phyloP scores from a whole-genome alignment of 257 asterid genomes.

The Plantago ovata region DNA sequence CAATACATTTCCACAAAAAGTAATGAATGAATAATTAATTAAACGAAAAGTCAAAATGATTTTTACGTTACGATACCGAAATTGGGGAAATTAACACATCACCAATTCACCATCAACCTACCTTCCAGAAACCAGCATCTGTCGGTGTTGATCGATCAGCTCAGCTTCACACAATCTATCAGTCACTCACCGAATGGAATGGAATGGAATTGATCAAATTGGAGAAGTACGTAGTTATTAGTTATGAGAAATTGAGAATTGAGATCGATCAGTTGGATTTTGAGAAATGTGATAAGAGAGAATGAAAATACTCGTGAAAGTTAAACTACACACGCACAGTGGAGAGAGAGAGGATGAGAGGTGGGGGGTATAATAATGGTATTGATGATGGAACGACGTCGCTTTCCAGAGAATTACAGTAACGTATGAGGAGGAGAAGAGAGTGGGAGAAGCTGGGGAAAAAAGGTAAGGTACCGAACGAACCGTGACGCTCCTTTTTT shows the following conservation, averaged over 20 bases:
- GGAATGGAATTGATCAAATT: no score
- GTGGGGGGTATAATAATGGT: constrained; percentile 13
- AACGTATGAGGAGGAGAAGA: constrained; percentile 21
- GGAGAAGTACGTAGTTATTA: no score
- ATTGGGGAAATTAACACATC: neutral
- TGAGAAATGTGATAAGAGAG: constrained; percentile 2
- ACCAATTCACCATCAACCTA: neutral
- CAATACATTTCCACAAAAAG: no score
- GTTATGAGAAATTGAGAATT: no score
- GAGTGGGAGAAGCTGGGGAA: constrained; percentile 15
- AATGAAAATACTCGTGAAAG: constrained; percentile 53
- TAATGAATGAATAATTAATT: no score
- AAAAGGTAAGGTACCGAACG: no score
- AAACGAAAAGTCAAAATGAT: no score
- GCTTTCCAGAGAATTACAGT: constrained; percentile 21
- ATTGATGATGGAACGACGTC: constrained; percentile 18
- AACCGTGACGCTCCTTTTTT: constrained; percentile 29
- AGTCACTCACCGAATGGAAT: no score
- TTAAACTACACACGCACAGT: constrained; percentile 16
- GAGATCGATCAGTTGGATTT: no score
- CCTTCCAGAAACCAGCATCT: constrained; percentile 28
- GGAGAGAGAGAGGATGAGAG: constrained; percentile 15
- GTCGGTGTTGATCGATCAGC: constrained; percentile 31
- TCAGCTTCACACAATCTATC: constrained; percentile 1
- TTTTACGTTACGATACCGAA: no score